Base-by-base conservation (phyloP, 2,329 filamentous ascomycete species). In the Pyrenophora seminiperda region DNA sequence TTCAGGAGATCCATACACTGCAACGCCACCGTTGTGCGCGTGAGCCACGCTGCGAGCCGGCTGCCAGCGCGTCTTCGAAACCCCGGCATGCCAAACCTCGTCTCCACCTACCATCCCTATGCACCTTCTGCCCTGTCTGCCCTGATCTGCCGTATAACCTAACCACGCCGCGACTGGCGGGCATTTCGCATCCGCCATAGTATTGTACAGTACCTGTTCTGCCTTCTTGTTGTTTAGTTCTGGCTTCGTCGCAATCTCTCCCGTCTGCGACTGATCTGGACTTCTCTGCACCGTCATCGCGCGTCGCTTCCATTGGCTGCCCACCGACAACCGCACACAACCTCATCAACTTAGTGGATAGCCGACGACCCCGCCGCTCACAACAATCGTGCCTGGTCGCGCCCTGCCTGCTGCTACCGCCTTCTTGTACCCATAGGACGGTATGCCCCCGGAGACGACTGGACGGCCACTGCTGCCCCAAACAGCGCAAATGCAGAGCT, bases 401-500 rank as follows among this genome's bases (percentile, higher is more conserved):
- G 47, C 41, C 42, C 53, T 50, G 41, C 41, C 50, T 46, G 37
- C 24, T 45, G 37, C 24, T 24, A 44, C 20, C 29, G 43, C 24
- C 43, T 48, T 38, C 27, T 43, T 42, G 19, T 46, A 42, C 41
- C 15, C 45, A 40, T 53, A 42, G 41, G 45, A 55, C 54, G 54
- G 33, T 29, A 88, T 88, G 85, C 82, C 84, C 63, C 81, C 81
- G 75, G 85, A 89, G 72, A 79, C 81, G 54, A 77, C 80, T 49
- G 79, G 80, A 62, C 80, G 85, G 67, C 82, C 81, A 69, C 78
- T 88, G 59, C 74, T 88, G 70, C 85, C 85, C 29, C 86, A 89
- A 70, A 86, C 79, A 69, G 79, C 82, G 37, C 83, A 85, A 68
- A 86, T 91, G 84, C 86, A 87, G 72, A 85, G 83, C 65, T 93